Conservation (phyloP, 2,329 filamentous ascomycete genomes). For the Fusarium staphyleae region DNA sequence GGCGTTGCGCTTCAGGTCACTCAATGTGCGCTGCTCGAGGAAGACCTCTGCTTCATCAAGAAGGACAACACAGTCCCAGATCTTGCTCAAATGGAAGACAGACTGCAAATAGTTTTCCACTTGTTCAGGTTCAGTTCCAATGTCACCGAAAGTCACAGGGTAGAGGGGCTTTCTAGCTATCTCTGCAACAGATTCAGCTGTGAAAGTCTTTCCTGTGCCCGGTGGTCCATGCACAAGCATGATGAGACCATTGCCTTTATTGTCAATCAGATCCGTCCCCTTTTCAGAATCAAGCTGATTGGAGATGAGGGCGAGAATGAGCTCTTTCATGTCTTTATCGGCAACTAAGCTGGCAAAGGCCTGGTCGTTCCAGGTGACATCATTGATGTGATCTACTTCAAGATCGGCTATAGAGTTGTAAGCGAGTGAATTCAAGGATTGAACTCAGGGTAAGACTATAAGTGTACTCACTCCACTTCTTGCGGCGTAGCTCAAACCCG, state of each 20-base stretch:
- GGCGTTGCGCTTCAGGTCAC: constrained; percentile 2
- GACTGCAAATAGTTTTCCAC: constrained; percentile 4
- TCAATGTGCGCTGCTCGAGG: constrained; percentile 1
- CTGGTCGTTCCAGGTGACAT: constrained; percentile 1
- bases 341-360: background rate
- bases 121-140: constrained; percentile 8
- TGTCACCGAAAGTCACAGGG: constrained; percentile 16
- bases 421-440: too few relatives aligned
- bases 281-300: constrained; percentile 13
- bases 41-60: constrained; percentile 21
- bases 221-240: background rate
- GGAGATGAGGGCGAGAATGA: constrained; percentile 4
- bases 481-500: constrained; percentile 3
- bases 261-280: background rate
- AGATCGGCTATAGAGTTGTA: constrained; percentile 4
- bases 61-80: background rate
- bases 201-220: constrained; percentile 13
- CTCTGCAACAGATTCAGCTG: constrained; percentile 16
- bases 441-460: too few relatives aligned
- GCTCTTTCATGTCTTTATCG: constrained; percentile 10
- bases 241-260: background rate
- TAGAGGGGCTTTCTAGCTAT: constrained; percentile 10
- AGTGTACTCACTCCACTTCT: constrained; percentile 10
- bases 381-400: constrained; percentile 2
- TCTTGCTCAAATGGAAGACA: background rate